Base-by-base conservation (phyloP, 2,329 filamentous ascomycete genomes). In the Berkeleyomyces basicola region DNA sequence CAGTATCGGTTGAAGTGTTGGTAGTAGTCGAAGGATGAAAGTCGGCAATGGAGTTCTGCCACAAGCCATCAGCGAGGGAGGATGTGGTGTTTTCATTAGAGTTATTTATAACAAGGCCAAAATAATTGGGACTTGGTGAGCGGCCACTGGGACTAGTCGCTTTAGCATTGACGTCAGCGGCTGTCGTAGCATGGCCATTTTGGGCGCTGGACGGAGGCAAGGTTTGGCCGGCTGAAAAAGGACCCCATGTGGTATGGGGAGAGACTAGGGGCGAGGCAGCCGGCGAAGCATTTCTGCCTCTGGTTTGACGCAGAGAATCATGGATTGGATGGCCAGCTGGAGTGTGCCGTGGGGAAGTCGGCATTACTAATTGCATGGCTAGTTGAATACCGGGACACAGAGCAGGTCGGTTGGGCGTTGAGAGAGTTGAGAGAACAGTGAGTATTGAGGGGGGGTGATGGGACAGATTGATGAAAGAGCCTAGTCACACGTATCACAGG, bases 61-160 rank as follows among this genome's bases (percentile, higher is more conserved):
- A 43, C 14, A 44, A n/a, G 10, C 58, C 58, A 33, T 16, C 14
- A 43, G 40, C 40, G 9, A 51, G 37, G 44, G 59, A 39, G 31
- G 46, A 51, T 16, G 33, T 61, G 33, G 85, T 86, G 61, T 85
- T 84, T 65, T 88, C 83, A 62, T 74, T 77, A 55, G 75, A 73
- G 23, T 82, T 72, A 42, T 90, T 84, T 66, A 88, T 75, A 39
- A 84, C 77, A 65, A 95, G 82, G 63, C 87, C 88, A 71, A 96
- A 96, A 73, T 96, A 96, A 71, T 91, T 95, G 10, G 90, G 88
- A 70, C 88, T 92, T 7, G 83, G 75, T 16, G 57, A 59, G 44
- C 37, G 44, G n/a, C 47, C 55, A 23, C 43, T 55, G 36, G 39
- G 14, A 36, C 43, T 37, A 16, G 55, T 39, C 7, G 43, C 57